A percentile compares a stretch with the other conserved stretches of the same genome.
These are phyloP conservation scores for Pseudocercospora pini-densiflorae DNA, from an alignment of 2,329 filamentous ascomycete genomes.

Conservation along the genomic window DNA sequence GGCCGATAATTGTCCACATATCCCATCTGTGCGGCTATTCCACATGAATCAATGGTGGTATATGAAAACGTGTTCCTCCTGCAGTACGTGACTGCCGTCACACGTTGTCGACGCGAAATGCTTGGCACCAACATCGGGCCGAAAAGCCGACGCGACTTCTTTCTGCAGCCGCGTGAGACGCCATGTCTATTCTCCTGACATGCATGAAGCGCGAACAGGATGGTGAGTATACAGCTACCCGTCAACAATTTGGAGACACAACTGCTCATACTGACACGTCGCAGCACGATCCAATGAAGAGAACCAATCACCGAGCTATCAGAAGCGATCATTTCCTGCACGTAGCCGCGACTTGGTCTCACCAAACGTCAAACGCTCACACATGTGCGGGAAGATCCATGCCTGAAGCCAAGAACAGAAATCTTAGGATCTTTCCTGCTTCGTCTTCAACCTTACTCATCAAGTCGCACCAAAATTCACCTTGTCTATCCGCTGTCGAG, in stretches of 20 bases:
- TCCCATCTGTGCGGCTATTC: no score
- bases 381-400: slow-evolving; percentile 23
- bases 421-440: slow-evolving; percentile 29
- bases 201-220: neutral
- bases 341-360: slow-evolving; percentile 26
- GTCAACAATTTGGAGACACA: neutral
- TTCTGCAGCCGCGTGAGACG: neutral
- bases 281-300: slow-evolving; percentile 21
- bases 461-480: slow-evolving; percentile 1
- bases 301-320: slow-evolving; percentile 34
- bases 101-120: neutral
- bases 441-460: slow-evolving; percentile 20
- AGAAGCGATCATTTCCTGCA: slow-evolving; percentile 30
- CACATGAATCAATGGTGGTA: no score
- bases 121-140: neutral
- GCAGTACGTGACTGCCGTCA: no score
- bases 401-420: slow-evolving; percentile 40
- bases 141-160: neutral
- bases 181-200: neutral
- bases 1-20: no score
- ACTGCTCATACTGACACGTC: neutral
- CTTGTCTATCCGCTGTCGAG: slow-evolving; percentile 17
- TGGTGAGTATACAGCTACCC: neutral
- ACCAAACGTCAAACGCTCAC: slow-evolving; percentile 11
- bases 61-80: no score